A percentile compares a stretch with the other conserved stretches of the same genome.
Conservation (phyloP, 2,329 filamentous ascomycete species). For the Fusarium anguioides region DNA sequence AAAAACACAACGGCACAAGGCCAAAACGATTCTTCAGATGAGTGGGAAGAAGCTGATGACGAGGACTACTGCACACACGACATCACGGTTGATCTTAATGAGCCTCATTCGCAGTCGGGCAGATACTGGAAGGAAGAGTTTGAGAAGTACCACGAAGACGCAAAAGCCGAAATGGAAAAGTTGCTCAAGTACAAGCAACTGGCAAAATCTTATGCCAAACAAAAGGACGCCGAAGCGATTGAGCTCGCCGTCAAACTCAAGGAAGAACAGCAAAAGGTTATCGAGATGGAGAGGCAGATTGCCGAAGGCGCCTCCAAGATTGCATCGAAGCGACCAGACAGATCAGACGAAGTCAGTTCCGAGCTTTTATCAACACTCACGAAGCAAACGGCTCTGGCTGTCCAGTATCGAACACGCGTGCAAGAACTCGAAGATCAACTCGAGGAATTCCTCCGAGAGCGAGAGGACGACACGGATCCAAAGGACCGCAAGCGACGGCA, state of each 20-base stretch:
- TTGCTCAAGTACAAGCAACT: constrained; percentile 83
- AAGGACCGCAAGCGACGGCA: constrained; percentile 52
- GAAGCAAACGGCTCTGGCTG: constrained; percentile 67
- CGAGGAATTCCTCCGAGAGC: constrained; percentile 54
- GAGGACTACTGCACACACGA: constrained; percentile 65
- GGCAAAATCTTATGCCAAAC: constrained; percentile 80
- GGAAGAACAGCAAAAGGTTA: constrained; percentile 74
- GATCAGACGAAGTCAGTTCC: constrained; percentile 57
- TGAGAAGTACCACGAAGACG: constrained; percentile 77
- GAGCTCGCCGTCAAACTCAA: constrained; percentile 73
- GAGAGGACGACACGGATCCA: constrained; percentile 49
- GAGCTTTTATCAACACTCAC: constrained; percentile 65
- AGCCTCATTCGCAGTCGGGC: constrained; percentile 79
- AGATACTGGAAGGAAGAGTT: constrained; percentile 85
- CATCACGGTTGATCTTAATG: constrained; percentile 75
- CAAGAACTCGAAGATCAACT: constrained; percentile 67
- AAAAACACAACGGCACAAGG: constrained; percentile 17
- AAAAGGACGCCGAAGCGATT: constrained; percentile 78
- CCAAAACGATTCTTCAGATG: constrained; percentile 49
- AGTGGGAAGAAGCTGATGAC: constrained; percentile 64
- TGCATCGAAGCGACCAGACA: constrained; percentile 45
- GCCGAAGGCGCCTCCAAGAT: constrained; percentile 70
- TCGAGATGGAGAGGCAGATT: constrained; percentile 71
- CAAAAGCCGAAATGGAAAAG: constrained; percentile 79
- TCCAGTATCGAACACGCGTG: constrained; percentile 69